These are phyloP conservation scores for Diaporthe longicolla DNA, from an alignment of 2,329 filamentous ascomycete genomes.

Conservation along the genomic window DNA sequence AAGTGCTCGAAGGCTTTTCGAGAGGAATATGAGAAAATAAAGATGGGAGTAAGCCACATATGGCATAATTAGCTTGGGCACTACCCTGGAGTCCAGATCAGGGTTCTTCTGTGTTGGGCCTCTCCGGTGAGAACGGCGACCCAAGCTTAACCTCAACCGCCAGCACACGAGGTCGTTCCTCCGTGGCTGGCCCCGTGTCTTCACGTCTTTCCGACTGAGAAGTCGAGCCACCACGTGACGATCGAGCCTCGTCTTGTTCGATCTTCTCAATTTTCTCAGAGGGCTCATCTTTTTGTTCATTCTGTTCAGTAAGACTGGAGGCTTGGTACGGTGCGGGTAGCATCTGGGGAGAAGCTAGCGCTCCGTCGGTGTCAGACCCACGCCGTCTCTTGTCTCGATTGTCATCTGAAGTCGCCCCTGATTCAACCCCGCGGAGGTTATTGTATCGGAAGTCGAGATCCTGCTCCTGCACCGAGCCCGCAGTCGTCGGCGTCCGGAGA, in stretches of 20 bases:
- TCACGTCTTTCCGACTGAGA: constrained; percentile 13
- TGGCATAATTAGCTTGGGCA: neutral
- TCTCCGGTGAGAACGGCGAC: constrained; percentile 38
- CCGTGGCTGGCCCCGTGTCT: neutral
- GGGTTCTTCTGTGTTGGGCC: neutral
- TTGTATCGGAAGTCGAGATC: neutral
- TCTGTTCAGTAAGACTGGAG: constrained; percentile 17
- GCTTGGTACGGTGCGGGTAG: neutral
- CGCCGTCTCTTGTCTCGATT: neutral
- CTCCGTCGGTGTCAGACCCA: neutral
- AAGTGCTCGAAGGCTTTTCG: neutral
- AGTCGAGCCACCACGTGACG: constrained; percentile 9
- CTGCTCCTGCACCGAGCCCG: constrained; percentile 46
- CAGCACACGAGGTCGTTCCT: constrained; percentile 12
- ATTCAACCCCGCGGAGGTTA: neutral
- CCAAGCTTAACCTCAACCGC: constrained; percentile 41
- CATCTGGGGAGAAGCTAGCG: neutral
- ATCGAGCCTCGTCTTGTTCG: constrained; percentile 14
- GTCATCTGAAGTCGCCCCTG: constrained; percentile 10
- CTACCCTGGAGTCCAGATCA: neutral
- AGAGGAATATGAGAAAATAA: neutral
- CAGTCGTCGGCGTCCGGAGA: constrained; percentile 48
- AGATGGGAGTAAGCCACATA: neutral
- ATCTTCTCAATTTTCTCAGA: constrained; percentile 6
- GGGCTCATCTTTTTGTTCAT: neutral